Evolutionary conservation across 1,284 basidiomycete species (phyloP).

Genomic region (Tilletia setariae): DNA sequence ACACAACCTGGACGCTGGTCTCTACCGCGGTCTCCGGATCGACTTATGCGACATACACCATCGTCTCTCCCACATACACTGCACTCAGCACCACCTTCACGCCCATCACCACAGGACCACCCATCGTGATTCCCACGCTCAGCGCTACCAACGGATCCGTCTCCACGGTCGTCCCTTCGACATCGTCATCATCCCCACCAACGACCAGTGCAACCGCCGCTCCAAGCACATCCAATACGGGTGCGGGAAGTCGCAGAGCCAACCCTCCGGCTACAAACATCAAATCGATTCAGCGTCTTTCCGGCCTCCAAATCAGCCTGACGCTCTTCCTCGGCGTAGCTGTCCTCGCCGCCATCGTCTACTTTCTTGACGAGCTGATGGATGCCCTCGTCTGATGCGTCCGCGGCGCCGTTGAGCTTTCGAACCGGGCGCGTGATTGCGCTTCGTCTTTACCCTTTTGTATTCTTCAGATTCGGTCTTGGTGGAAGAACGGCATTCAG

Average conservation of each 20-base stretch:
- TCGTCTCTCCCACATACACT: not conserved
- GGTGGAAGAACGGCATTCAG: no score
- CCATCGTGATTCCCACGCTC: not conserved
- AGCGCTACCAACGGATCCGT: not conserved
- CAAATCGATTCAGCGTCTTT: conserved; percentile 9
- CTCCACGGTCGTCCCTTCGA: not conserved
- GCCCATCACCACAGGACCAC: not conserved
- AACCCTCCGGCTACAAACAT: not conserved
- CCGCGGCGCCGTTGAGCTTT: not conserved
- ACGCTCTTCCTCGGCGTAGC: conserved; percentile 9
- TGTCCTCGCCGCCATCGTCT: conserved; percentile 2
- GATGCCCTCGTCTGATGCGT: conserved; percentile 9
- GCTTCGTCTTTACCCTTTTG: not conserved
- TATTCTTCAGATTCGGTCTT: no score
- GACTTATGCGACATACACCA: not conserved
- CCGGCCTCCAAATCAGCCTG: conserved; percentile 9
- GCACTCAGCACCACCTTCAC: not conserved
- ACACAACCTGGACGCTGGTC: not conserved
- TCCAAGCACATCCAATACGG: not conserved
- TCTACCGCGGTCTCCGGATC: not conserved
- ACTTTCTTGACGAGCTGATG: conserved; percentile 14
- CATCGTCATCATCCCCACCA: not conserved
- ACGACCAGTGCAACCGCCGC: not conserved
- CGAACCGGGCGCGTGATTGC: not conserved
- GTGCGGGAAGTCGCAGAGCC: not conserved